phyloP scores from a whole-genome alignment of 331 rosid genomes.

The Rhamnella rubrinervis region DNA sequence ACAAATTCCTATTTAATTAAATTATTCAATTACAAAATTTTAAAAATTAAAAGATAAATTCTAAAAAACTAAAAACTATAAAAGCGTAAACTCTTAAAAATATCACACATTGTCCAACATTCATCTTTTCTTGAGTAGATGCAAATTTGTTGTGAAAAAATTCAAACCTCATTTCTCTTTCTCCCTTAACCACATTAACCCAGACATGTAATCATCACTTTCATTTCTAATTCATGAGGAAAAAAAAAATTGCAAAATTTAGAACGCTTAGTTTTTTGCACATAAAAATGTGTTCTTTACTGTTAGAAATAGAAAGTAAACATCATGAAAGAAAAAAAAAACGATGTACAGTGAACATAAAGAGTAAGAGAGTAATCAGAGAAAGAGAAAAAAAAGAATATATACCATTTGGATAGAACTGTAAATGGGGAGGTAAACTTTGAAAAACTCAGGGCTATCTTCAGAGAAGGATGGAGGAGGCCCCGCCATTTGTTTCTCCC shows the following conservation, averaged over 20 bases:
- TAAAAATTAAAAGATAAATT: too few species aligned
- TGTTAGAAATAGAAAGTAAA: too few species aligned
- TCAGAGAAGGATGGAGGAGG: not conserved
- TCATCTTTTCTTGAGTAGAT: too few species aligned
- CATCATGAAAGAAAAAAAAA: not conserved
- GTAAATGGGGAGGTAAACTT: slow-evolving; percentile 28
- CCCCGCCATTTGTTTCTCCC: not conserved
- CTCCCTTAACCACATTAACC: too few species aligned
- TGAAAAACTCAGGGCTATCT: slow-evolving; percentile 28
- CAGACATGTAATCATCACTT: not conserved
- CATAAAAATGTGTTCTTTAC: not conserved
- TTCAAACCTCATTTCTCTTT: too few species aligned
- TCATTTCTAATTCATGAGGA: not conserved
- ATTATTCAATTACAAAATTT: too few species aligned
- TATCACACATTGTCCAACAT: too few species aligned
- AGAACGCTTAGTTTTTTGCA: not conserved
- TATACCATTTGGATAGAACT: slow-evolving; percentile 15
- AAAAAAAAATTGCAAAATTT: not conserved
- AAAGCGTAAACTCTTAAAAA: too few species aligned
- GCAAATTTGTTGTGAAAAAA: too few species aligned
- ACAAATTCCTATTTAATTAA: too few species aligned
- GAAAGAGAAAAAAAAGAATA: not conserved
- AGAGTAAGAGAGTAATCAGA: not conserved
- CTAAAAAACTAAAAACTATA: too few species aligned
- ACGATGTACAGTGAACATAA: too few species aligned